Evolutionary conservation across 2,329 filamentous ascomycete genomes (phyloP).

Genomic region (Hymenoscyphus repandus): DNA sequence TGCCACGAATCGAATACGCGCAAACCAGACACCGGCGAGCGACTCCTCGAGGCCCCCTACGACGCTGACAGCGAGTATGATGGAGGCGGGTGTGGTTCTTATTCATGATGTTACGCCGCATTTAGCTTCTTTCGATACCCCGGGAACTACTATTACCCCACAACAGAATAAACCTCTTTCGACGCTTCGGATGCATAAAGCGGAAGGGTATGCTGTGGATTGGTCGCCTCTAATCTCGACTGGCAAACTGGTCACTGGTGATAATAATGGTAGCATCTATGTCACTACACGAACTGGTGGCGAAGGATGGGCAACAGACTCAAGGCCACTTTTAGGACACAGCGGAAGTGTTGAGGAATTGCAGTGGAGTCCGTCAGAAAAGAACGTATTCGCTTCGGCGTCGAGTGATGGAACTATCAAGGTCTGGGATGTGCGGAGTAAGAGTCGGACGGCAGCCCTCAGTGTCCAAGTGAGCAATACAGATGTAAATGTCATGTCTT

Average conservation of each 20-base stretch:
- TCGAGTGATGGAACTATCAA: slow-evolving; percentile 92
- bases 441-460: slow-evolving; percentile 81
- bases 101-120: slow-evolving; percentile 95
- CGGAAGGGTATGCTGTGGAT: slow-evolving; percentile 93
- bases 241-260: slow-evolving; percentile 85
- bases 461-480: slow-evolving; percentile 76
- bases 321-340: slow-evolving; percentile 77
- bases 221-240: slow-evolving; percentile 81
- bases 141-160: slow-evolving; percentile 72
- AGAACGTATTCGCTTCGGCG: slow-evolving; percentile 88
- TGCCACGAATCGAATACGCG: slow-evolving; percentile 90
- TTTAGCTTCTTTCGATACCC: slow-evolving; percentile 82
- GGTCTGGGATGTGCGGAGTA: slow-evolving; percentile 91
- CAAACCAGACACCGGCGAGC: slow-evolving; percentile 70
- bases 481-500: slow-evolving; percentile 95
- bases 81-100: slow-evolving; percentile 79
- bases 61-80: slow-evolving; percentile 87
- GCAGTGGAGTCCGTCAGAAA: slow-evolving; percentile 93
- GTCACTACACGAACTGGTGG: slow-evolving; percentile 80
- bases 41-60: slow-evolving; percentile 68
- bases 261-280: slow-evolving; percentile 87
- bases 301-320: slow-evolving; percentile 85
- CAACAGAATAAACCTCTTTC: slow-evolving; percentile 84
- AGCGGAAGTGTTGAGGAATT: slow-evolving; percentile 84
- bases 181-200: slow-evolving; percentile 85